A percentile compares a stretch with the other conserved stretches of the same genome.
These are phyloP conservation scores for Metarhizium rileyi DNA, from an alignment of 2,329 filamentous ascomycete genomes.

Conservation along the genomic window DNA sequence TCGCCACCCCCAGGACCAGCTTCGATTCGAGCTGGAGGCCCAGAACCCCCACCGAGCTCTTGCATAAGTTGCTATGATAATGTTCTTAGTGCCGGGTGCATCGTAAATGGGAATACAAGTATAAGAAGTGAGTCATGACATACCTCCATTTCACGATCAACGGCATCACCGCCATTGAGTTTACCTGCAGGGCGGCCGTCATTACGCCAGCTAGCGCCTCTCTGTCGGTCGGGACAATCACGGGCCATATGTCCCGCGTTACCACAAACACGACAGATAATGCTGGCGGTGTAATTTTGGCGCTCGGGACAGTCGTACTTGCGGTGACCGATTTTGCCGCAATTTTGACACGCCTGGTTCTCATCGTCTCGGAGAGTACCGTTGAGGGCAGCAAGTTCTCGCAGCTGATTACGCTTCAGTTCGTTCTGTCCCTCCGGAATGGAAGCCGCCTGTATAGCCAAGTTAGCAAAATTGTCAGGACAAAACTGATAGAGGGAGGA, in stretches of 20 bases:
- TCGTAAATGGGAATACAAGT: no score
- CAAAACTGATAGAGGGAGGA: background rate
- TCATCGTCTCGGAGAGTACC: slow-evolving; percentile 98
- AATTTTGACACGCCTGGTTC: slow-evolving; percentile 99
- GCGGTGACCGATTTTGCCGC: slow-evolving; percentile 94
- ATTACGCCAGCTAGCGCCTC: slow-evolving; percentile 87
- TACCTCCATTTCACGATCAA: slow-evolving; percentile 93
- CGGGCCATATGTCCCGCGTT: slow-evolving; percentile 98
- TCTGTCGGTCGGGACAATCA: slow-evolving; percentile 90
- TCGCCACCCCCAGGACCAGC: slow-evolving; percentile 56
- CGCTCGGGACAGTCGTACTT: slow-evolving; percentile 98
- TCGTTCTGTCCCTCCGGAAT: slow-evolving; percentile 99
- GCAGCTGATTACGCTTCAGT: slow-evolving; percentile 95
- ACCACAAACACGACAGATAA: slow-evolving; percentile 96
- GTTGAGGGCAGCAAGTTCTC: slow-evolving; percentile 95
- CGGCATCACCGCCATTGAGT: slow-evolving; percentile 70
- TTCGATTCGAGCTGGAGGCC: slow-evolving; percentile 73
- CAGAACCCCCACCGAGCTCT: slow-evolving; percentile 74
- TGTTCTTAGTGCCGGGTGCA: slow-evolving; percentile 30
- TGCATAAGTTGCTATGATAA: slow-evolving; percentile 77
- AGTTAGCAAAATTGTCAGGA: background rate
- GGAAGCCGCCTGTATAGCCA: slow-evolving; percentile 67
- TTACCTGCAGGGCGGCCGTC: slow-evolving; percentile 51
- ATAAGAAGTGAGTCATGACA: no score
- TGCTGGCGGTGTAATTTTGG: slow-evolving; percentile 97